Percentiles rank a stretch among this genome's conserved stretches.
phyloP scores from a whole-genome alignment of 192 early-diverging fungal genomes.

The Coemansia aciculifera region DNA sequence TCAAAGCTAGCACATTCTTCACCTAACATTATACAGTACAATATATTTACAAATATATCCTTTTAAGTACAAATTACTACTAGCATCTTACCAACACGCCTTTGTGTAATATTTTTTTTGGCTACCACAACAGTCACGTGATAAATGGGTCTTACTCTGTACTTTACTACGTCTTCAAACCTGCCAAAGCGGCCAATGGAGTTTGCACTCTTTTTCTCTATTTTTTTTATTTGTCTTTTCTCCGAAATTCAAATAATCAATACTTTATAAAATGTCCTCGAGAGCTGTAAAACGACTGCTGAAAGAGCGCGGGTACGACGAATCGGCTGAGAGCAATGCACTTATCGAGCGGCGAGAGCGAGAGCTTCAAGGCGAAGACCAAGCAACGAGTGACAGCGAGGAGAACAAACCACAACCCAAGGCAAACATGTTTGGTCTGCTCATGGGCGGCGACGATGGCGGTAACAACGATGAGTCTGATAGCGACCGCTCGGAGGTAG shows the following conservation, averaged over 20 bases:
- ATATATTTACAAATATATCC: neutral
- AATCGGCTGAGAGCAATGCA: constrained; percentile 35
- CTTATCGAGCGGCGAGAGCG: constrained; percentile 26
- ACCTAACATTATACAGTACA: neutral
- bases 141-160: neutral
- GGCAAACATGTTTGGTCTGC: constrained; percentile 46
- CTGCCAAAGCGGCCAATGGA: too few species aligned
- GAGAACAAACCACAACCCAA: constrained; percentile 3
- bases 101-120: too few species aligned
- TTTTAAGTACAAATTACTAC: too few species aligned
- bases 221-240: neutral
- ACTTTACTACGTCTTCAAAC: neutral
- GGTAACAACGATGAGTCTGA: constrained; percentile 18
- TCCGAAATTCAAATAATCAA: neutral
- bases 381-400: neutral
- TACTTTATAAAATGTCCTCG: constrained; percentile 44
- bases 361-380: constrained; percentile 1
- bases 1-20: too few species aligned
- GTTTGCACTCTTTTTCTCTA: neutral
- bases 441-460: constrained; percentile 31
- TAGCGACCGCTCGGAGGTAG: neutral
- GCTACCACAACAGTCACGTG: neutral
- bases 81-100: too few species aligned
- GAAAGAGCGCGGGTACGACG: constrained; percentile 51
- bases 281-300: constrained; percentile 42